Evolutionary conservation across 2,329 filamentous ascomycete genomes (phyloP), one percentile per base, ranked within the genome.

Genomic region (Pseudogymnoascus pannorum): DNA sequence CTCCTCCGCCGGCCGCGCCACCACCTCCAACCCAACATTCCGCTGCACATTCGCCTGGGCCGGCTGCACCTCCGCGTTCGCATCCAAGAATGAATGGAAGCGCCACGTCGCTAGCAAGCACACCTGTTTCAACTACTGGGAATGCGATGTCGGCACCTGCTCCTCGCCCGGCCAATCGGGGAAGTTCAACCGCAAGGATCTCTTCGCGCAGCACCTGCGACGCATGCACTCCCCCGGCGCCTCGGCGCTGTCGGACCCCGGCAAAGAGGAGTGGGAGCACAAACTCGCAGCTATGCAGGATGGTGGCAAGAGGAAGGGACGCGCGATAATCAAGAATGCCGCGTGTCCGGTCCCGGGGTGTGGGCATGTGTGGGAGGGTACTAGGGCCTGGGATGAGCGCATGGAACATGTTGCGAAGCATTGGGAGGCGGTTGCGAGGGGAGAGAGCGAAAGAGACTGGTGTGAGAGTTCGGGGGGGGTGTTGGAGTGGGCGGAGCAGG

Each of bases 21-120:
- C 2, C 44, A 31, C 18, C 54, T 31, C 33, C 20, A 29, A n/a
- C 60, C 60, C 35, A 11, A 31, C 33, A 44, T 54, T n/a, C 48
- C 48, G 22, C 22, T 97, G 93, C 73, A 85, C 91, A 61, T 92
- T 97, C 72, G 78, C 83, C 29, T 86, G 84, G 61, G 94, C 92
- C 61, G 89, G 88, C 33, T 97, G 93, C 75, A 66, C 64, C 0
- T 83, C 85, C 2, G 85, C 81, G 0, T 96, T 96, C 70, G 81
- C 82, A 2, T 87, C 82, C 67, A 96, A 96, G 76, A 96, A 96
- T 71, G 92, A 97, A 73, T 97, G 93, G 93, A 97, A 97, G 74
- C 85, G 93, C 0, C 93, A 97, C 71, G 85, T 93, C 68, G 77
- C 79, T 31, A 89, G 88, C 0, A 89, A 96, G 70, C 93, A 97